Percentiles rank a stretch among this genome's conserved stretches.
Evolutionary conservation across 1,284 basidiomycete genomes (phyloP).

Genomic region (Mycosarcoma maydis): DNA sequence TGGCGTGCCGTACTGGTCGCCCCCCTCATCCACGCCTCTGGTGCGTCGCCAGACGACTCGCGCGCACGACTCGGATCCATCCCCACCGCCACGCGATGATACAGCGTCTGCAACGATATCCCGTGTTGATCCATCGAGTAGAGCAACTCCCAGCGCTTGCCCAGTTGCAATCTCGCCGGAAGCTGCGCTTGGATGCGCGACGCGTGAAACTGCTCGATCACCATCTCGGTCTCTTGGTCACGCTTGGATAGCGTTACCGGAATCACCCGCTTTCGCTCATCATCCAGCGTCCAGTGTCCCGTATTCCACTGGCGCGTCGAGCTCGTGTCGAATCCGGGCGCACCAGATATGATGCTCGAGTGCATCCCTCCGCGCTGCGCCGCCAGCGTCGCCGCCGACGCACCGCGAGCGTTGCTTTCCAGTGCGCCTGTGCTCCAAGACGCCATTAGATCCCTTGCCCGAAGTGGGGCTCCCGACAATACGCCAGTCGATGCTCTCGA

Average conservation of each 20-base stretch:
- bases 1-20: constrained; percentile 30
- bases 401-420: too few relatives aligned
- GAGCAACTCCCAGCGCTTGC: constrained; percentile 82
- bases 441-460: constrained; percentile 34
- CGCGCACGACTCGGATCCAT: too few relatives aligned
- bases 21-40: constrained; percentile 59
- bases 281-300: constrained; percentile 58
- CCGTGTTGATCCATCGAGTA: constrained; percentile 97
- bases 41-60: too few relatives aligned
- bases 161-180: constrained; percentile 81
- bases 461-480: constrained; percentile 23
- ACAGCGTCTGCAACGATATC: constrained; percentile 85
- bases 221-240: constrained; percentile 54
- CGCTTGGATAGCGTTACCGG: constrained; percentile 54
- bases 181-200: constrained; percentile 68
- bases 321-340: constrained; percentile 57
- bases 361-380: constrained; percentile 29
- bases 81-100: constrained; percentile 50
- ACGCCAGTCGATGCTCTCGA: constrained; percentile 32
- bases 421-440: constrained; percentile 5
- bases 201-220: constrained; percentile 56
- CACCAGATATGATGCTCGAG: constrained; percentile 50
- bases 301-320: constrained; percentile 59
- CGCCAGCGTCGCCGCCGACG: too few relatives aligned
- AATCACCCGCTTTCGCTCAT: constrained; percentile 33